These are phyloP conservation scores for Epichloe amarillans DNA, from an alignment of 2,329 filamentous ascomycete species.

Conservation along the genomic window DNA sequence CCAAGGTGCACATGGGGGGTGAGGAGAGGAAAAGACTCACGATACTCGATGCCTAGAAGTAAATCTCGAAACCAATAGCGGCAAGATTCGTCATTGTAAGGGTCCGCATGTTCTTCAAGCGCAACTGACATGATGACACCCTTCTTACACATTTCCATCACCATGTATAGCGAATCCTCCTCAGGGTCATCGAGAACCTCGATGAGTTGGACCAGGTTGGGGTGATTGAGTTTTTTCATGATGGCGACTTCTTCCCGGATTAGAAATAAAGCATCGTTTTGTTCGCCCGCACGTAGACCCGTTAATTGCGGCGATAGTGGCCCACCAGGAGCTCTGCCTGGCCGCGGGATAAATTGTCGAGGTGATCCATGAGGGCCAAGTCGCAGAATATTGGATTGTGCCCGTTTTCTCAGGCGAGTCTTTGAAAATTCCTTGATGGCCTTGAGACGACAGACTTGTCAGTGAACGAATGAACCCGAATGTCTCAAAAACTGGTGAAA, in stretches of 20 bases:
- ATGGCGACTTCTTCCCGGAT: conserved; percentile 96
- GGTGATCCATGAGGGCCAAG: conserved; percentile 27
- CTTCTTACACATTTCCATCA: conserved; percentile 97
- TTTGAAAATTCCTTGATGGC: conserved; percentile 98
- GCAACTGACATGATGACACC: conserved; percentile 95
- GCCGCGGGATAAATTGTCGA: conserved; percentile 14
- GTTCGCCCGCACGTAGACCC: conserved; percentile 36
- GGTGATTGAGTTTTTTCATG: conserved; percentile 97
- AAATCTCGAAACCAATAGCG: conserved; percentile 90
- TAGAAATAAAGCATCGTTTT: conserved; percentile 60
- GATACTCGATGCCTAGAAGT: conserved; percentile 86
- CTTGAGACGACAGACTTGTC: conserved; percentile 31
- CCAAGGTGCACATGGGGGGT: not conserved
- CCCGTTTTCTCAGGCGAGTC: conserved; percentile 72
- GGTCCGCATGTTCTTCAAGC: conserved; percentile 66
- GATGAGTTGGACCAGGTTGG: conserved; percentile 82
- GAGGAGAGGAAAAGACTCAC: conserved; percentile 34
- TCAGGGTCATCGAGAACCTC: conserved; percentile 93
- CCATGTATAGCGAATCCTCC: conserved; percentile 96
- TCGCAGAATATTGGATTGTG: conserved; percentile 74
- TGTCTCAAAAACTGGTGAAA: not conserved
- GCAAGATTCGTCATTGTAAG: conserved; percentile 71
- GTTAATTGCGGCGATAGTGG: conserved; percentile 15
- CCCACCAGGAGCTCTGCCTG: conserved; percentile 2
- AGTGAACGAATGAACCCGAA: conserved; percentile 1